phyloP scores from a whole-genome alignment of 805 yeast species.

The Saccharomycopsis fodiens region DNA sequence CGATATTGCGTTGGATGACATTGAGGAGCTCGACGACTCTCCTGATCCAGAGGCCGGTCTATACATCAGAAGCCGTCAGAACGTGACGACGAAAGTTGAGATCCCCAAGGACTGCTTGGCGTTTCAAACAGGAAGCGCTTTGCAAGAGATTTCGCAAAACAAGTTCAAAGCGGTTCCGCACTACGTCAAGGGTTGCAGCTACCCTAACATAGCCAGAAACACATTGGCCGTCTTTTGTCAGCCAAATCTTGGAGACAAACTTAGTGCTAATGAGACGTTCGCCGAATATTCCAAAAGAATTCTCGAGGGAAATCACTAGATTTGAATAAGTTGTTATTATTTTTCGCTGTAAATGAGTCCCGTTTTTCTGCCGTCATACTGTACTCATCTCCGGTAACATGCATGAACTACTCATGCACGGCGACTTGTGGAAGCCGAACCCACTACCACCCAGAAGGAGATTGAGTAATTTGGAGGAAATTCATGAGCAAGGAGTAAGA shows the following conservation, averaged over 20 bases:
- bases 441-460: too few relatives aligned
- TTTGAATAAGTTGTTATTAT: too few relatives aligned
- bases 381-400: too few relatives aligned
- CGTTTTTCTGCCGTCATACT: too few relatives aligned
- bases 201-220: slow-evolving; percentile 36
- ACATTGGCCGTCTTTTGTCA: slow-evolving; percentile 59
- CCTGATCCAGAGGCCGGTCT: slow-evolving; percentile 45
- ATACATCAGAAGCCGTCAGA: slow-evolving; percentile 40
- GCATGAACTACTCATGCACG: too few relatives aligned
- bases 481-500: too few relatives aligned
- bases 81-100: slow-evolving; percentile 39
- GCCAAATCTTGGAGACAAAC: slow-evolving; percentile 44
- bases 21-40: slow-evolving; percentile 24
- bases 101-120: slow-evolving; percentile 51
- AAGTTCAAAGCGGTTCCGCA: slow-evolving; percentile 53
- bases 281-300: slow-evolving; percentile 41
- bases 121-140: slow-evolving; percentile 53
- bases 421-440: too few relatives aligned
- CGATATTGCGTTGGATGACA: not conserved
- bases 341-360: too few relatives aligned
- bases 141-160: slow-evolving; percentile 42
- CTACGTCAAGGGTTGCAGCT: slow-evolving; percentile 38
- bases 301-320: slow-evolving; percentile 33
- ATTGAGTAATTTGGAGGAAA: too few relatives aligned
- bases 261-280: slow-evolving; percentile 39